These are phyloP conservation scores for Rauvolfia tetraphylla DNA, from an alignment of 257 asterid genomes.

Conservation along the genomic window DNA sequence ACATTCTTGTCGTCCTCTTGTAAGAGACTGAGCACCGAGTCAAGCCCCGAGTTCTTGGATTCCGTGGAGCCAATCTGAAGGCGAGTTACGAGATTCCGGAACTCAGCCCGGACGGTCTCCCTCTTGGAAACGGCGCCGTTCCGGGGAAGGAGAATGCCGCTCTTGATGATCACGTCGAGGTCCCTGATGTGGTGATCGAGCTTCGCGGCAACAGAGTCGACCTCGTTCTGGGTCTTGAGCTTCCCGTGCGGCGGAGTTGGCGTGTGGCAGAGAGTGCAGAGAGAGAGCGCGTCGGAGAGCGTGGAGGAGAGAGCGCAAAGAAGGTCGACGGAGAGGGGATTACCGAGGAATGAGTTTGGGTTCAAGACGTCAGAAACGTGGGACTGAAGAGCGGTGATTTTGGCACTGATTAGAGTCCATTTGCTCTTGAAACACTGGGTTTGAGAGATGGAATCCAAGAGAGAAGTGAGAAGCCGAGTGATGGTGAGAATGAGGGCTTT, in stretches of 20 bases:
- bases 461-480: slow-evolving; percentile 38
- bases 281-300: slow-evolving; percentile 42
- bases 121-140: slow-evolving; percentile 32
- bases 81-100: slow-evolving; percentile 61
- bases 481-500: slow-evolving; percentile 11
- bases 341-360: slow-evolving; percentile 15
- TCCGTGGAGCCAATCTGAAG: slow-evolving; percentile 88
- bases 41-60: slow-evolving; percentile 66
- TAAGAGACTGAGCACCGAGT: slow-evolving; percentile 56
- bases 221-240: slow-evolving; percentile 75
- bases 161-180: slow-evolving; percentile 50
- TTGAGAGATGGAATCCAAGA: slow-evolving; percentile 39
- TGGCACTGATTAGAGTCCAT: slow-evolving; percentile 58
- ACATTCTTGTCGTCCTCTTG: slow-evolving; percentile 82
- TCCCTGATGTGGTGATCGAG: slow-evolving; percentile 66
- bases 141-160: slow-evolving; percentile 40
- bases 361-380: slow-evolving; percentile 46
- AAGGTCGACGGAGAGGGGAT: slow-evolving; percentile 52
- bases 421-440: slow-evolving; percentile 66
- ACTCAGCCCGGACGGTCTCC: slow-evolving; percentile 62
- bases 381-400: slow-evolving; percentile 51
- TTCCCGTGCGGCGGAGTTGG: slow-evolving; percentile 51
- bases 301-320: slow-evolving; percentile 51
- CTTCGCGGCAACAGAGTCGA: slow-evolving; percentile 56
- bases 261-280: slow-evolving; percentile 49